Evolutionary conservation across 2,329 filamentous ascomycete species (phyloP).

Genomic region (Lasiodiplodia gonubiensis): DNA sequence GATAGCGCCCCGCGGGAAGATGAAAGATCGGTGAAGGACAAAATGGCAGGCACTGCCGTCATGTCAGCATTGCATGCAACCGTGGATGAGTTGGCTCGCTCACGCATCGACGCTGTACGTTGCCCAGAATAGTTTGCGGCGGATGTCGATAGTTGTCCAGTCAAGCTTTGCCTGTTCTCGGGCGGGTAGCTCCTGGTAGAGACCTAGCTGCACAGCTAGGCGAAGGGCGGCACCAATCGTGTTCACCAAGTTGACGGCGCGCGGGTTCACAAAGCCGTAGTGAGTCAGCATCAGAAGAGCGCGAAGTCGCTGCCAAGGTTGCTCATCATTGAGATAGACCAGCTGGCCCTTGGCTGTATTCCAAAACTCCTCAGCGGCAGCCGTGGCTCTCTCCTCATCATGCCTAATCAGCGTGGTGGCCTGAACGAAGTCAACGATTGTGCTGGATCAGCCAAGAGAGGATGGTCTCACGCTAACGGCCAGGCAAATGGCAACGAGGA

Average conservation of each 20-base stretch:
- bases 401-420: slow-evolving; percentile 22
- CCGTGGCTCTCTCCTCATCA: slow-evolving; percentile 23
- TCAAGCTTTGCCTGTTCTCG: slow-evolving; percentile 4
- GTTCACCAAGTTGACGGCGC: slow-evolving; percentile 10
- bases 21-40: slow-evolving; percentile 16
- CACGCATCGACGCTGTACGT: slow-evolving; percentile 23
- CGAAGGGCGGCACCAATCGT: slow-evolving; percentile 21
- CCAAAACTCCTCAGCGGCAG: slow-evolving; percentile 26
- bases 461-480: slow-evolving; percentile 16
- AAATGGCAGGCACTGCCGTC: slow-evolving; percentile 10
- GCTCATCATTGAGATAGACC: slow-evolving; percentile 12
- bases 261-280: slow-evolving; percentile 26
- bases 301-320: slow-evolving; percentile 14
- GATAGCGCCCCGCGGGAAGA: slow-evolving; percentile 16
- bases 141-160: slow-evolving; percentile 10
- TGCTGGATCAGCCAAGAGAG: background rate
- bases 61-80: background rate
- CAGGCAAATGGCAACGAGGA: slow-evolving; percentile 22
- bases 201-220: slow-evolving; percentile 9
- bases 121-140: slow-evolving; percentile 27
- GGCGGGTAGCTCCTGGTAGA: slow-evolving; percentile 8
- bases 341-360: slow-evolving; percentile 25
- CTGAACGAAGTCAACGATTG: background rate
- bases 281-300: slow-evolving; percentile 24
- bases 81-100: background rate